Percentiles rank a stretch among this genome's conserved stretches.
Conservation (phyloP, 2,329 filamentous ascomycete genomes). For the Calcarisporium arbuscula region DNA sequence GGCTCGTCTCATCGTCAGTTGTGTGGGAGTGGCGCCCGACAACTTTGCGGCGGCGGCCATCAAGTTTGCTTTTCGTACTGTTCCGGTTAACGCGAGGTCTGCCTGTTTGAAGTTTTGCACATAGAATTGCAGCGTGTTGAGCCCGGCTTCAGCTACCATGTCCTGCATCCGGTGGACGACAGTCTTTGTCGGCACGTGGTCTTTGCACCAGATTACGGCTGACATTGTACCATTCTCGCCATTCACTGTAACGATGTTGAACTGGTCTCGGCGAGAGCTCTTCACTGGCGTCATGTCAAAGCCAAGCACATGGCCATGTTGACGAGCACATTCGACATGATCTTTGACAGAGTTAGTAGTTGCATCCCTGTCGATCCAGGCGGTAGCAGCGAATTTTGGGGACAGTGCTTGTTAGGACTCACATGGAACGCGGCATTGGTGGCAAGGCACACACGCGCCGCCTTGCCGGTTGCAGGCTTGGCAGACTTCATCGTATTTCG, state of each 20-base stretch:
- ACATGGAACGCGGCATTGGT: conserved; percentile 58
- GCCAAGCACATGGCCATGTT: conserved; percentile 74
- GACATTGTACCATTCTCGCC: conserved; percentile 76
- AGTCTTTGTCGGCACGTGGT: conserved; percentile 68
- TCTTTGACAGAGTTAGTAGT: conserved; percentile 12
- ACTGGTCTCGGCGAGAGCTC: conserved; percentile 74
- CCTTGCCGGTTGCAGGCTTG: conserved; percentile 70
- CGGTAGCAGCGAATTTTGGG: neutral
- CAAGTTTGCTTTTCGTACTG: conserved; percentile 84
- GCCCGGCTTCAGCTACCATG: conserved; percentile 59
- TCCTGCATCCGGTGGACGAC: conserved; percentile 76
- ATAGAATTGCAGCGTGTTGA: conserved; percentile 79
- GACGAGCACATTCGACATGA: conserved; percentile 86
- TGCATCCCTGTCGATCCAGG: neutral
- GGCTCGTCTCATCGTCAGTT: conserved; percentile 41
- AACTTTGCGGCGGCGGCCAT: conserved; percentile 58
- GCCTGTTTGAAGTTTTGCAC: conserved; percentile 91
- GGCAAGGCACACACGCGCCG: conserved; percentile 79
- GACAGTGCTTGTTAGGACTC: conserved; percentile 21
- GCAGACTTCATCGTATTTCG: conserved; percentile 71
- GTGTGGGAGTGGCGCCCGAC: conserved; percentile 26
- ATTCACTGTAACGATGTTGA: conserved; percentile 73
- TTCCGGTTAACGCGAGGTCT: conserved; percentile 82
- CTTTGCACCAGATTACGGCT: conserved; percentile 87
- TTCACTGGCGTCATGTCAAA: conserved; percentile 91